Evolutionary conservation across 129 eudicot species (phyloP).

Genomic region (Sambucus nigra): DNA sequence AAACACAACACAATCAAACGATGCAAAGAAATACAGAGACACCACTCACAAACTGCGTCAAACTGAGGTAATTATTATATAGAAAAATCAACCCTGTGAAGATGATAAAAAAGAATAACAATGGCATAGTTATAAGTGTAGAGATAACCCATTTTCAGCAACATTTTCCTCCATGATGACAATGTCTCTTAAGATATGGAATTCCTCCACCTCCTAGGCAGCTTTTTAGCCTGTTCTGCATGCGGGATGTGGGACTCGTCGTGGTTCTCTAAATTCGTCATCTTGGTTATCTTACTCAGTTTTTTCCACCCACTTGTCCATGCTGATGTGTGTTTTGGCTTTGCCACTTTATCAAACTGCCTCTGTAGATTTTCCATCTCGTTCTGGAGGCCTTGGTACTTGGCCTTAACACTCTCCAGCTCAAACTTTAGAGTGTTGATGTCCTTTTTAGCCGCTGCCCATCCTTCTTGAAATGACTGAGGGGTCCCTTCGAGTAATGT

Average conservation of each 20-base stretch:
- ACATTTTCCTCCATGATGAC: neutral
- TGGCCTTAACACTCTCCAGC: constrained; percentile 67
- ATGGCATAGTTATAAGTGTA: neutral
- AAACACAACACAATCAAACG: too few species aligned
- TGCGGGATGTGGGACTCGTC: constrained; percentile 40
- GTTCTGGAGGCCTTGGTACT: constrained; percentile 73
- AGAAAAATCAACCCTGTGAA: neutral
- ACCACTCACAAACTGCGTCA: too few species aligned
- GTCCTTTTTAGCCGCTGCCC: constrained; percentile 80
- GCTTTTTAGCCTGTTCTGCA: constrained; percentile 37
- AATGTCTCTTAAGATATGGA: constrained; percentile 44
- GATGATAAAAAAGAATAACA: neutral
- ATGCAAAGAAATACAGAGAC: too few species aligned
- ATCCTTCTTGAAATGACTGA: constrained; percentile 94
- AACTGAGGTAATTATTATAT: neutral
- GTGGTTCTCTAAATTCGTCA: constrained; percentile 26
- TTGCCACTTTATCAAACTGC: constrained; percentile 45
- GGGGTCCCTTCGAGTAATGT: constrained; percentile 87
- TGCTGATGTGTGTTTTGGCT: constrained; percentile 60
- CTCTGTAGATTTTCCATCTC: constrained; percentile 71
- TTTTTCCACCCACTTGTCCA: constrained; percentile 89
- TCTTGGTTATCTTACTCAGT: constrained; percentile 54
- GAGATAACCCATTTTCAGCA: neutral
- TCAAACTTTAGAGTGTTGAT: constrained; percentile 77
- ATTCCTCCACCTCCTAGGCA: constrained; percentile 85